phyloP scores from a whole-genome alignment of 129 eudicot species.

The Centella asiatica region DNA sequence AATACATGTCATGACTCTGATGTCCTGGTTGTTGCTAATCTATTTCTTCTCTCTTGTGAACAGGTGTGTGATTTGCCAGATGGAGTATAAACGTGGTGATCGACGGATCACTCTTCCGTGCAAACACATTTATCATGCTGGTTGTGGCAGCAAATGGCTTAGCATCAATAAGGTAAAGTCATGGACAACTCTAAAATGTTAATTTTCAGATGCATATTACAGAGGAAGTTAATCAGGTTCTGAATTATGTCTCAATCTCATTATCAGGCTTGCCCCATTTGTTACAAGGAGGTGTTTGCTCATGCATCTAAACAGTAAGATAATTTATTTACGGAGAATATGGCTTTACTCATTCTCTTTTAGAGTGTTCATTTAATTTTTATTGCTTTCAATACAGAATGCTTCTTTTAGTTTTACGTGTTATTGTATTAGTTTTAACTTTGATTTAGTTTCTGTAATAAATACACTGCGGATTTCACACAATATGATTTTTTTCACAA shows the following conservation, averaged over 20 bases:
- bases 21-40: not conserved
- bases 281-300: conserved; percentile 68
- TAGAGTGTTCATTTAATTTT: not conserved
- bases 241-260: not conserved
- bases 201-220: not conserved
- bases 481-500: no score
- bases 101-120: conserved; percentile 79
- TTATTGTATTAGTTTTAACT: conserved; percentile 5
- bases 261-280: conserved; percentile 82
- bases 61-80: conserved; percentile 98
- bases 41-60: not conserved
- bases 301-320: conserved; percentile 42
- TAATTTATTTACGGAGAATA: conserved; percentile 19
- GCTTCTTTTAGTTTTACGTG: conserved; percentile 4
- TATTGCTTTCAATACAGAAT: not conserved
- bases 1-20: not conserved
- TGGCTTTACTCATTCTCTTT: not conserved
- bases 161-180: conserved; percentile 77
- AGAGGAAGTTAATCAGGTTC: not conserved
- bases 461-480: conserved; percentile 16
- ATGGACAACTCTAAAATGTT: not conserved
- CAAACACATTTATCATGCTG: conserved; percentile 77
- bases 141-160: conserved; percentile 88
- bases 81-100: conserved; percentile 87
- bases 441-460: conserved; percentile 28